Base-by-base conservation (phyloP, 345 rosid species). In the Pistacia atlantica region DNA sequence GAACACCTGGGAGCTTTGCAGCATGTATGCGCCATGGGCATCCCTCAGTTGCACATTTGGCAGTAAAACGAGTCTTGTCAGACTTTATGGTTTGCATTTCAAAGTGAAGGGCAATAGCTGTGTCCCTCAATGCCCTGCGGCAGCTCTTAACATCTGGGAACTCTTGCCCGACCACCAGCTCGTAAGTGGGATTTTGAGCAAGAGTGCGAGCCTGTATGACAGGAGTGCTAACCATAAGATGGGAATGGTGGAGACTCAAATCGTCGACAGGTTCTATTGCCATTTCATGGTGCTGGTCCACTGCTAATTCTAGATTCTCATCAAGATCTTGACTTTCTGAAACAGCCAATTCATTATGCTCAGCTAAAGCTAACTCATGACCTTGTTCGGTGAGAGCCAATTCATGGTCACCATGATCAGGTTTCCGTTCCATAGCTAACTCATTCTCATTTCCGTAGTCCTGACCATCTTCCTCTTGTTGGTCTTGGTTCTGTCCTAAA, bases 11-110 rank as follows among this genome's bases (percentile, higher is more conserved):
- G 52, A 96, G 97, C 87, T 94, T 96, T 59, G 99, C 99, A 0
- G 97, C 98, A 55, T 97, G 99, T 72, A 97, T 93, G 46, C 97
- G 89, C 99, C 99, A 97, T 6, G 97, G 99, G 72, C 99, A 97
- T 63, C 92, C 98, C 71, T 97, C 98, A 57, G 78, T 85, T n/a
- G 99, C 97, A 86, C 99, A 97, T 81, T 90, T 97, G 13, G 99
- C 99, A 4, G 99, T 97, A 80, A 97, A 97, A 8, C 97, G 97
- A 60, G 97, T 94, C 84, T 94, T 97, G 83, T 97, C 99, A n/a
- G 99, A 97, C 72, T 97, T 97, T 63, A 94, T 90, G 2, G 99
- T 94, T 83, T 94, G 99, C 83, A 97, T 94, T 83, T 97, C 99
- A 71, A 97, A 97, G 79, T 92, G 99, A 79, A 92, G 97, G 62